Base-by-base conservation (phyloP, 768 basidiomycete species). In the Serendipita sp. region DNA sequence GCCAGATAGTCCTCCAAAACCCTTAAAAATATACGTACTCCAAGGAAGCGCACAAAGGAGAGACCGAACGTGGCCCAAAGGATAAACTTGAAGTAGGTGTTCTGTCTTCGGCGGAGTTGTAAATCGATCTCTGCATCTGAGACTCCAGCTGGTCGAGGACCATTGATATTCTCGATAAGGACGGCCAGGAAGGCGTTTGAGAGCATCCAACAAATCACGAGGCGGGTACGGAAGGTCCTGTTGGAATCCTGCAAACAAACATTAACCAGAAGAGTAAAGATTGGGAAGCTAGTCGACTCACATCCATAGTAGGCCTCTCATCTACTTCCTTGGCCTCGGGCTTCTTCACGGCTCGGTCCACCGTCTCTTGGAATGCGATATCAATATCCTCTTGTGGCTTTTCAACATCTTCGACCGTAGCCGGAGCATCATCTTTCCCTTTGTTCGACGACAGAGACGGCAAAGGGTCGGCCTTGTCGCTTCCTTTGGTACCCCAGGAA, bases 401-500 rank as follows among this genome's bases (percentile, higher is more conserved):
- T 33, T 87, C 82, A 0, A 86, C 83, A 68, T 94, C 93, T 68
- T 94, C 91, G 16, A 95, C 90, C 31, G 91, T 86, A 11, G 81
- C 79, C 2, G 80, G 81, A 22, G 77, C 77, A 2, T 81, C 79
- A 63, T 83, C 86, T 71, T 86, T 85, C 44, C 78, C 74, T 72
- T 93, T 93, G 65, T 82, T 85, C 5, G 93, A 92, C 1, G 86
- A 88, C 17, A 95, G 82, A 0, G 91, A 88, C 1, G 94, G 94
- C 7, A 97, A 77, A 2, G 85, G 85, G 69, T 96, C 94, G 2
- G 86, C 93, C 72, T 94, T 94, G 75, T 97, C 95, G 62, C 85
- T 88, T 56, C 90, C 92, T 75, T 94, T 93, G 9, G 92, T 95
- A 74, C 92, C 92, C 92, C 93, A 94, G 14, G 86, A 89, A 20